These are phyloP conservation scores for Spergularia bocconei DNA, from an alignment of 148 eudicot genomes.

Conservation along the genomic window DNA sequence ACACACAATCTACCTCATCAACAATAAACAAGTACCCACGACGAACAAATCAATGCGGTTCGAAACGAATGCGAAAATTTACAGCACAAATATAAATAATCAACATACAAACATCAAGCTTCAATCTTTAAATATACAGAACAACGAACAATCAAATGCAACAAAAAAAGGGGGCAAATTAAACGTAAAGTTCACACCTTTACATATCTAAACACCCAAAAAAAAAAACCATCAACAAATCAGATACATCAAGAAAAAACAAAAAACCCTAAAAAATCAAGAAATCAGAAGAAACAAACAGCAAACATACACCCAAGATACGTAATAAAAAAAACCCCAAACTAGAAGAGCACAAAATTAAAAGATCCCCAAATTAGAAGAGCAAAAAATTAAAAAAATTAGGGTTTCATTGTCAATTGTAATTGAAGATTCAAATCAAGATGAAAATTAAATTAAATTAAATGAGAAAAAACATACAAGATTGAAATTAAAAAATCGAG, in stretches of 20 bases:
- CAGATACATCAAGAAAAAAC: too few species aligned
- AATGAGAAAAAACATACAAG: neutral
- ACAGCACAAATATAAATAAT: too few species aligned
- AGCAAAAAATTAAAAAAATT: neutral
- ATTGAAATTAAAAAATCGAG: neutral
- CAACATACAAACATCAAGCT: neutral
- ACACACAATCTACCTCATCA: neutral
- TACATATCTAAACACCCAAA: neutral
- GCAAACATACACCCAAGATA: neutral
- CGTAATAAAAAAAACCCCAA: neutral
- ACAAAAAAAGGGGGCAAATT: neutral
- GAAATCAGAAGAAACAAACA: neutral
- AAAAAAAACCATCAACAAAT: too few species aligned
- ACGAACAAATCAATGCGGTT: neutral
- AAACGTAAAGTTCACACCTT: neutral
- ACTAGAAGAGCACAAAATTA: neutral
- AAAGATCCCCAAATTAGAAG: neutral
- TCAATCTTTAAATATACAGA: neutral
- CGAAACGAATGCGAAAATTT: too few species aligned
- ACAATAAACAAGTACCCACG: neutral
- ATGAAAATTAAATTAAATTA: too few species aligned
- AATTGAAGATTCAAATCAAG: too few species aligned
- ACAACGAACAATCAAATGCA: neutral
- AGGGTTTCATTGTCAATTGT: constrained; percentile 5
- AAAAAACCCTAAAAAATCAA: neutral